Percentiles rank a stretch among this genome's conserved stretches.
Conservation (phyloP, 805 yeast genomes). For the Clavispora fructus region DNA sequence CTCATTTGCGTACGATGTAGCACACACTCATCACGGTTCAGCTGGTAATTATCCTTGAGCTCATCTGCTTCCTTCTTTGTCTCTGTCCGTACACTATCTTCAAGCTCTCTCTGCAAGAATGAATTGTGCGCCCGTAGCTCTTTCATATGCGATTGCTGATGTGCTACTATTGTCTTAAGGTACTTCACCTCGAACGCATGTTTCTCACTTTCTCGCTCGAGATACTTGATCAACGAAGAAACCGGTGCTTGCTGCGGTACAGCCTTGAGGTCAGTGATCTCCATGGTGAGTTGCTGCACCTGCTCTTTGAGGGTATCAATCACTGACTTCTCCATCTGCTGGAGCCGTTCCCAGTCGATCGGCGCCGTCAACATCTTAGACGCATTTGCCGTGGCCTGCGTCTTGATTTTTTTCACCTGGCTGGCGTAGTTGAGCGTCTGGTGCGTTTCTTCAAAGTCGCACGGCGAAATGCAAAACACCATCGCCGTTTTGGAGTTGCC, state of each 20-base stretch:
- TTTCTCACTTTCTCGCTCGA: constrained; percentile 27
- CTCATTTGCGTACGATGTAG: background rate
- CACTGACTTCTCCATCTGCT: constrained; percentile 20
- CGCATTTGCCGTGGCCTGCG: constrained; percentile 46
- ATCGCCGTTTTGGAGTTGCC: constrained; percentile 85
- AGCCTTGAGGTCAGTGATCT: constrained; percentile 9
- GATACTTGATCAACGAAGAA: constrained; percentile 22
- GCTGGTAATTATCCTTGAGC: background rate
- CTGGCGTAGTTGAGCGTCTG: constrained; percentile 77
- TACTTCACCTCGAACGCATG: constrained; percentile 32
- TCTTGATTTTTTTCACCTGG: constrained; percentile 64
- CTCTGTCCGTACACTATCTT: background rate
- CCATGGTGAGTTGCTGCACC: constrained; percentile 23
- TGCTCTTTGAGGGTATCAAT: constrained; percentile 27
- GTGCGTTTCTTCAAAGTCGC: constrained; percentile 70
- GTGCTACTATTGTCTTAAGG: constrained; percentile 19
- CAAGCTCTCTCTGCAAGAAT: constrained; percentile 6
- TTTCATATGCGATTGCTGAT: constrained; percentile 14
- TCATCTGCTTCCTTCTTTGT: background rate
- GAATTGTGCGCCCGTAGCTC: constrained; percentile 21
- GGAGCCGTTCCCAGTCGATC: constrained; percentile 29
- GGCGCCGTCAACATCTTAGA: constrained; percentile 24
- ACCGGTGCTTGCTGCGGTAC: constrained; percentile 5
- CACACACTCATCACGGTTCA: background rate
- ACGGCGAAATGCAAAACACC: constrained; percentile 83